Evolutionary conservation across 2,329 filamentous ascomycete genomes (phyloP), one percentile per base, ranked within the genome.

Genomic region (Endoconidiophora polonica): DNA sequence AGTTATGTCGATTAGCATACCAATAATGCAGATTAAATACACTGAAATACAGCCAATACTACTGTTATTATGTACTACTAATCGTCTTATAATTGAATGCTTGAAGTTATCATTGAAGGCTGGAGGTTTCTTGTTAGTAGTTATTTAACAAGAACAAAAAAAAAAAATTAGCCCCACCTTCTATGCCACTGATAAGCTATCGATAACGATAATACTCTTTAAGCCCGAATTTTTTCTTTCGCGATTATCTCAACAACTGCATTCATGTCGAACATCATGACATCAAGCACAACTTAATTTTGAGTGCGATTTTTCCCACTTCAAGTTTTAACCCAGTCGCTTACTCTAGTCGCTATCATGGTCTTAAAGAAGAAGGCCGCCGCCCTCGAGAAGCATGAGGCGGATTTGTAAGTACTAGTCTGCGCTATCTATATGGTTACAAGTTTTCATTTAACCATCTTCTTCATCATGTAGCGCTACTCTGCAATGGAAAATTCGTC

Each of bases 341-440:
- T 14, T 24, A 5, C 7, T 24, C 23, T 6, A 4, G 37, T 47
- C 16, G 16, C 16, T 47, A 65, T 55, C 42, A 91, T 86, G 79
- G 84, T 79, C 42, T 46, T 53, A 54, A 94, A 94, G 68, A 76
- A 87, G 64, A 93, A 91, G 69, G 76, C 94, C 53, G 86, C 84
- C 50, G 88, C 88, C 54, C 79, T 95, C 65, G 88, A 95, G 68
- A 95, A 95, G 74, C 79, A 94, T 58, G 88, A 95, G 62, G 88
- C 87, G 33, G 86, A 94, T 66, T 71, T 93, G 74, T 83, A 63
- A 55, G 77, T 62, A 16, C 10, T 29, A 36, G n/a, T 22, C 38
- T 22, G 2, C 10, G 5, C 4, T 33, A 12, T 33, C 12, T 33
- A 33, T 33, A 33, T 33, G 9, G 2, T 3, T 12, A 5, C 5